These are phyloP conservation scores for Staphylotrichum longicolle DNA, from an alignment of 495 filamentous ascomycete species.

Conservation along the genomic window DNA sequence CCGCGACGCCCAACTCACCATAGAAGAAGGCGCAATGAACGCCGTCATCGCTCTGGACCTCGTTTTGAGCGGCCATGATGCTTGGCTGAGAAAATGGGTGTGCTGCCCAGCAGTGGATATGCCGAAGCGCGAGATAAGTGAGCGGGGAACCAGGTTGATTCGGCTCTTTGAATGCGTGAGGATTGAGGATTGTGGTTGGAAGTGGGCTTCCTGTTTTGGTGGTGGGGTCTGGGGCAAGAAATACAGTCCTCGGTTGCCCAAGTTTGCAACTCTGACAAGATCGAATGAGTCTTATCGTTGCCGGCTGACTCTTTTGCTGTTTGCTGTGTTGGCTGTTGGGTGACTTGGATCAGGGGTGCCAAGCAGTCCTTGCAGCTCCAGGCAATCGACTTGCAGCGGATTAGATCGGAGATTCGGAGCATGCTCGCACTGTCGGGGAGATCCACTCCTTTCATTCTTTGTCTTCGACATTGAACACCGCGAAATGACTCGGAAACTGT, in stretches of 20 bases:
- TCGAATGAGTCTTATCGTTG: neutral
- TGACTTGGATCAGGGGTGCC: neutral
- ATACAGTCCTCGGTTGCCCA: too few species aligned
- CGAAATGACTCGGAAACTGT: too few species aligned
- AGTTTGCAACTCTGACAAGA: neutral
- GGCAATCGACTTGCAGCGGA: neutral
- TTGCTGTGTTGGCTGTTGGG: neutral
- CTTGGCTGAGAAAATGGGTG: neutral
- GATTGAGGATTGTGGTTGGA: too few species aligned
- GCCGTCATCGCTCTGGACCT: slow-evolving; percentile 25
- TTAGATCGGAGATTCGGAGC: neutral
- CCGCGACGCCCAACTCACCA: slow-evolving; percentile 40
- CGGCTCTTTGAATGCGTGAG: too few species aligned
- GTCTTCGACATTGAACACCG: too few species aligned
- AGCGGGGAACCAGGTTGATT: neutral
- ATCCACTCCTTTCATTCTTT: too few species aligned
- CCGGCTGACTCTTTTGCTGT: neutral
- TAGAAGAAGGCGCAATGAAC: slow-evolving; percentile 63
- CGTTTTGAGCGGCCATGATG: slow-evolving; percentile 11
- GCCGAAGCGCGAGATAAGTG: neutral
- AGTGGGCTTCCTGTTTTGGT: too few species aligned
- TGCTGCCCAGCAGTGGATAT: neutral
- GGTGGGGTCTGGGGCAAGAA: too few species aligned
- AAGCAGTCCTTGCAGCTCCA: neutral
- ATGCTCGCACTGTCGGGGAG: too few species aligned